These are phyloP conservation scores for Melastoma malabathricum DNA, from an alignment of 345 rosid genomes.

Conservation along the genomic window DNA sequence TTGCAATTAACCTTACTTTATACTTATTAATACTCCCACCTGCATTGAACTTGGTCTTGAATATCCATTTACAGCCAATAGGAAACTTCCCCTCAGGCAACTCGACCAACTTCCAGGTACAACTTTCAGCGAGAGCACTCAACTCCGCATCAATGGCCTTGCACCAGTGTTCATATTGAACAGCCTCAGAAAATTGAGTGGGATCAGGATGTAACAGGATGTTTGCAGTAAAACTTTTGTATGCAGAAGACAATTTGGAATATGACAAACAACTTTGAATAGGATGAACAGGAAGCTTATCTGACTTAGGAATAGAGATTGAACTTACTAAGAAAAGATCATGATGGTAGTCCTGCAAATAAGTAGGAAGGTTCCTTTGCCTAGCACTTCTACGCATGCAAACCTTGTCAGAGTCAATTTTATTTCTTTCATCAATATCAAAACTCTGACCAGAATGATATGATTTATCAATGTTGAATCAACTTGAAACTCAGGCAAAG, in stretches of 20 bases:
- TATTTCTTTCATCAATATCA: no score
- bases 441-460: no score
- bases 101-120: neutral
- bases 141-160: neutral
- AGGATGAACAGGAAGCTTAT: no score
- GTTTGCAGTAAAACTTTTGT: neutral
- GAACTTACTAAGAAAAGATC: no score
- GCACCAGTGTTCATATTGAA: neutral
- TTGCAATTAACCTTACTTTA: neutral
- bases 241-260: neutral
- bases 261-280: no score
- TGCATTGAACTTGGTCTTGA: neutral
- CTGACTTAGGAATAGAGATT: no score
- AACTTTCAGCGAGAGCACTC: neutral
- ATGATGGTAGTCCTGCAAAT: no score
- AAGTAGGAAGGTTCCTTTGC: no score
- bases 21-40: neutral
- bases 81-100: neutral
- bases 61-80: neutral
- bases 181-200: neutral
- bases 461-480: no score
- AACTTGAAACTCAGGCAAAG: neutral
- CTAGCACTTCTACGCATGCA: no score
- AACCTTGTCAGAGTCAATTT: no score
- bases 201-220: neutral